phyloP scores from a whole-genome alignment of 495 filamentous ascomycete species.

The Aspergillus mulundensis region DNA sequence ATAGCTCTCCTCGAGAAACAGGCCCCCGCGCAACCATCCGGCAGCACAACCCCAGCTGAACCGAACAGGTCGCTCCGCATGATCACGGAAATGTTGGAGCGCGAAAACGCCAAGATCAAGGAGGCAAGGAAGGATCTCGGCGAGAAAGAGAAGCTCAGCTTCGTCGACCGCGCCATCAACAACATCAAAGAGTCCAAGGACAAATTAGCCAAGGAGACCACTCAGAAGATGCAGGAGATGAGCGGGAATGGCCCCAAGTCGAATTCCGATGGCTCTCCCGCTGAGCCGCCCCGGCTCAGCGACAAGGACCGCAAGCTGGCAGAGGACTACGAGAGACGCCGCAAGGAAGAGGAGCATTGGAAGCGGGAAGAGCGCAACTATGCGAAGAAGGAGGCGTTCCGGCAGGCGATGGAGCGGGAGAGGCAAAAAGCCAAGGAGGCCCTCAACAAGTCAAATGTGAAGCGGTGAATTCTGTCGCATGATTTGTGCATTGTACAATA shows the following conservation, averaged over 20 bases:
- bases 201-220: slow-evolving; percentile 14
- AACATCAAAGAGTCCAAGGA: slow-evolving; percentile 16
- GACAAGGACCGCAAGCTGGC: slow-evolving; percentile 27
- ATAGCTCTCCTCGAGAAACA: slow-evolving; percentile 20
- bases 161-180: slow-evolving; percentile 25
- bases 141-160: slow-evolving; percentile 12
- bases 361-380: slow-evolving; percentile 28
- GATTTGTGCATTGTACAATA: slow-evolving; percentile 4
- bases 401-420: slow-evolving; percentile 16
- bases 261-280: slow-evolving; percentile 23
- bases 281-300: slow-evolving; percentile 24
- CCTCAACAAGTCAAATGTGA: slow-evolving; percentile 2
- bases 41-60: not conserved
- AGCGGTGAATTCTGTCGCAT: slow-evolving; percentile 1
- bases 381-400: slow-evolving; percentile 20
- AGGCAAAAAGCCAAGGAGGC: slow-evolving; percentile 18
- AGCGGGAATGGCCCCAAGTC: slow-evolving; percentile 13
- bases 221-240: slow-evolving; percentile 19
- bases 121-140: not conserved
- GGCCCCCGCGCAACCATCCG: not conserved
- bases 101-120: slow-evolving; percentile 10
- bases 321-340: slow-evolving; percentile 22
- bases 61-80: slow-evolving; percentile 20
- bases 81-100: slow-evolving; percentile 19
- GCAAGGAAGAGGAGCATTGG: slow-evolving; percentile 26